phyloP scores from a whole-genome alignment of 2,329 filamentous ascomycete species.

The Trichoderma gracile region DNA sequence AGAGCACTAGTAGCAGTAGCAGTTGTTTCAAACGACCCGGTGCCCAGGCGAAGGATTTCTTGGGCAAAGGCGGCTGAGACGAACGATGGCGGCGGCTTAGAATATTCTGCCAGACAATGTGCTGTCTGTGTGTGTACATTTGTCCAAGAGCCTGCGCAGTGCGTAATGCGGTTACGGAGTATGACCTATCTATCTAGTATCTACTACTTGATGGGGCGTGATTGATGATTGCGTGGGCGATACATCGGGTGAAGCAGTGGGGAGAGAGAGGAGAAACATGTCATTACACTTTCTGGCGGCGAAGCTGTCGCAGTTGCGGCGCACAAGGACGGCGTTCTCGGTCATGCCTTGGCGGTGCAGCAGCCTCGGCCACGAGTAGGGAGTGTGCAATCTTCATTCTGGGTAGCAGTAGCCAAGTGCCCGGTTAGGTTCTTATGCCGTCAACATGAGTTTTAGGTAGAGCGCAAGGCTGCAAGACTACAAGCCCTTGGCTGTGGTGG shows the following conservation, averaged over 20 bases:
- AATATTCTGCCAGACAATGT: no score
- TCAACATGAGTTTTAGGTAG: no score
- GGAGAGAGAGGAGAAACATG: not conserved
- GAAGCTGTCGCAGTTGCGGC: constrained; percentile 12
- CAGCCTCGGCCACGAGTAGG: not conserved
- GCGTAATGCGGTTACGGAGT: no score
- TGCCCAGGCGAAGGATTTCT: not conserved
- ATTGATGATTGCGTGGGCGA: not conserved
- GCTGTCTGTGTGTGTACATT: no score
- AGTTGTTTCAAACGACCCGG: not conserved
- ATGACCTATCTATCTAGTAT: no score
- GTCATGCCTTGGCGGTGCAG: not conserved
- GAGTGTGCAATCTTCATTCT: not conserved
- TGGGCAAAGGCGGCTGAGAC: constrained; percentile 15
- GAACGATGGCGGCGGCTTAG: not conserved
- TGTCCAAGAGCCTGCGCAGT: no score
- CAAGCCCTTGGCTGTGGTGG: no score
- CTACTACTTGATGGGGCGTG: not conserved
- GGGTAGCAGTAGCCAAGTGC: not conserved
- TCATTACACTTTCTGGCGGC: not conserved
- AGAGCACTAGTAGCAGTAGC: not conserved
- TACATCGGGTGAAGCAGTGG: not conserved
- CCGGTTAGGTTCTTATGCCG: not conserved
- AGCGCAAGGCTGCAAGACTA: no score
- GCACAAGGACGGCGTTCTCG: not conserved